phyloP scores from a whole-genome alignment of 768 basidiomycete genomes.

The Sporobolomyces roseus region DNA sequence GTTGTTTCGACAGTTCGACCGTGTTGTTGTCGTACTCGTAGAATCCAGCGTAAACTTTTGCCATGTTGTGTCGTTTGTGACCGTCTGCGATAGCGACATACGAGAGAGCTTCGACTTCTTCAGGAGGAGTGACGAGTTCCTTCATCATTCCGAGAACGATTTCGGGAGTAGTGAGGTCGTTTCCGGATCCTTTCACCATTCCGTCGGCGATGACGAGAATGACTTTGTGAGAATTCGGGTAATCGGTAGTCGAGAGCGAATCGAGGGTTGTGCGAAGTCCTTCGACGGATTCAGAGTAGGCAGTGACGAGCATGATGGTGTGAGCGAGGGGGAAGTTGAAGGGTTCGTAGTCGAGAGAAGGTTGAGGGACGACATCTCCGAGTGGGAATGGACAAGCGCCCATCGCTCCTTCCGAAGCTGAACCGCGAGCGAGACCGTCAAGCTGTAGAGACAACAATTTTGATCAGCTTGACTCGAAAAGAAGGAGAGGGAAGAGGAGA shows the following conservation, averaged over 20 bases:
- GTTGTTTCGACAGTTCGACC: slow-evolving; percentile 85
- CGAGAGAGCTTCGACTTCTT: slow-evolving; percentile 86
- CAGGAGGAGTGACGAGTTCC: slow-evolving; percentile 71
- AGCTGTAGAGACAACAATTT: slow-evolving; percentile 21
- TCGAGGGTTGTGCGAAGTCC: slow-evolving; percentile 97
- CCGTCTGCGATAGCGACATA: slow-evolving; percentile 99
- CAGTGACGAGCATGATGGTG: slow-evolving; percentile 92
- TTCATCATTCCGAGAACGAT: slow-evolving; percentile 97
- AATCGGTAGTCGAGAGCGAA: slow-evolving; percentile 95
- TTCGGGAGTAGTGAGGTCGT: slow-evolving; percentile 82
- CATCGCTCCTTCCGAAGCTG: slow-evolving; percentile 51
- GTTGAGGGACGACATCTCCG: slow-evolving; percentile 81
- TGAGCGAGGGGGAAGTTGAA: slow-evolving; percentile 93
- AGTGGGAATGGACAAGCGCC: slow-evolving; percentile 90
- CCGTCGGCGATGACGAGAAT: slow-evolving; percentile 95
- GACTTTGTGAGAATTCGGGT: slow-evolving; percentile 94
- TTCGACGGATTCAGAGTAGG: slow-evolving; percentile 94
- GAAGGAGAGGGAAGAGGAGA: slow-evolving; percentile 22
- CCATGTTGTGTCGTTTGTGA: slow-evolving; percentile 99
- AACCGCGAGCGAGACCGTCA: slow-evolving; percentile 43
- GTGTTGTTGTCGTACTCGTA: slow-evolving; percentile 91
- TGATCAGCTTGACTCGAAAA: slow-evolving; percentile 37
- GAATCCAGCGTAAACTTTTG: slow-evolving; percentile 95
- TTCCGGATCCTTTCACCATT: slow-evolving; percentile 95
- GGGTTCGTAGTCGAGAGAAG: slow-evolving; percentile 82